Base-by-base conservation (phyloP, 2,329 filamentous ascomycete genomes). In the Fusarium fracticaudum region DNA sequence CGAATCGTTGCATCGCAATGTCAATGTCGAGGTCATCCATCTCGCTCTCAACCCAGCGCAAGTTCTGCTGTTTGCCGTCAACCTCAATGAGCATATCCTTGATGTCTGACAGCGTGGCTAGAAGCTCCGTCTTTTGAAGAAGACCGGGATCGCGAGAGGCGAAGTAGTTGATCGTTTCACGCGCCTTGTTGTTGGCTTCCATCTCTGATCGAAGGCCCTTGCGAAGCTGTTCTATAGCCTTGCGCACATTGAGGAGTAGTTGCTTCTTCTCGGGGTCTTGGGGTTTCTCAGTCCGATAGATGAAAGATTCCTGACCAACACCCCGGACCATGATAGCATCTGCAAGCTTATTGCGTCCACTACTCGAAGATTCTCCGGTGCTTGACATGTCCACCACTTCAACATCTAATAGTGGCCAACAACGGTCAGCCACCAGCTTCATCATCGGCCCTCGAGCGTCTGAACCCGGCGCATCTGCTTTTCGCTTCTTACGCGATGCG, bases 11-110 rank as follows among this genome's bases (percentile, higher is more conserved):
- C 58, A 98, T 87, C 0, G 96, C 96, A 78, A 99, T 95, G 77
- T 97, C 93, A 77, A 98, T 98, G 79, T 99, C 96, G 11, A 99
- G 89, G 79, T 97, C 94, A 80, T 99, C 96, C 82, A 99, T 93
- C 83, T 98, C 94, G 60, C 91, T 91, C 81, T 99, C 96, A 0
- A 99, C 94, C 94, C 94, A 98, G 60, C 96, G 93, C 53, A 99
- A 88, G 80, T 96, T 98, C 80, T 98, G 94, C 82, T 98, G 95
- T 79, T 97, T 97, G 55, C 96, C 96, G 78, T 98, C 96, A 20
- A 98, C 94, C 78, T 99, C 96, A 75, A 99, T 95, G 63, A 98
- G 89, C 84, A 98, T 93, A 81, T 97, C 94, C 79, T 94, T 94
- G 77, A 93, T 91, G 71, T 92, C 91, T 4, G 94, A 94, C 15